Percentiles rank a stretch among this genome's conserved stretches.
Conservation (phyloP, 2,329 filamentous ascomycete species). For the Neonectria faginata region DNA sequence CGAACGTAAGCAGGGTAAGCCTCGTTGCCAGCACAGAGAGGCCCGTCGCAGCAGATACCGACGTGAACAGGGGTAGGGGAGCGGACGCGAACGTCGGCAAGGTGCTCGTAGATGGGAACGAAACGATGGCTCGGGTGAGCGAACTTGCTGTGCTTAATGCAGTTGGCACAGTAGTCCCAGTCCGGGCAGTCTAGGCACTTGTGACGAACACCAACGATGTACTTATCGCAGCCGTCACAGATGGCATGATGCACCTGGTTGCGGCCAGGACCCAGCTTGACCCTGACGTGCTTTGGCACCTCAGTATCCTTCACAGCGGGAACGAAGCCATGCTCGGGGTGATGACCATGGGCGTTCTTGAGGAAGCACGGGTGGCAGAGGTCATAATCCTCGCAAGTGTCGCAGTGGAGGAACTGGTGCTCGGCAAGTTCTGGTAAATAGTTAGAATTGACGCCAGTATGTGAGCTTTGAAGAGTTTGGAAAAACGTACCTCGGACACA, state of each 20-base stretch:
- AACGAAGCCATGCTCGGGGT: constrained; percentile 85
- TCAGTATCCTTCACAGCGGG: constrained; percentile 73
- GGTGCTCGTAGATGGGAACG: constrained; percentile 83
- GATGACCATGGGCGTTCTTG: constrained; percentile 84
- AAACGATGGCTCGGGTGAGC: constrained; percentile 90
- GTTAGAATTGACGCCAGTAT: constrained; percentile 25
- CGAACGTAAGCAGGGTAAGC: constrained; percentile 77
- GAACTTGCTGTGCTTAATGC: constrained; percentile 73
- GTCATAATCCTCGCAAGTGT: constrained; percentile 88
- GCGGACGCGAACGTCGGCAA: constrained; percentile 50
- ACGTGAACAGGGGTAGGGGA: constrained; percentile 67
- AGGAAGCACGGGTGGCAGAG: constrained; percentile 87
- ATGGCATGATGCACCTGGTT: constrained; percentile 87
- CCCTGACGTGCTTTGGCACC: constrained; percentile 70
- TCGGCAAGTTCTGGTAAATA: constrained; percentile 73
- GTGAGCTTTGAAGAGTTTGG: background rate
- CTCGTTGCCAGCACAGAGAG: constrained; percentile 75
- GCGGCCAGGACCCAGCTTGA: constrained; percentile 81
- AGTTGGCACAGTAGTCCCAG: constrained; percentile 92
- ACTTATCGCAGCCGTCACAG: constrained; percentile 93
- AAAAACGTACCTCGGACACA: constrained; percentile 60
- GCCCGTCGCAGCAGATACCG: constrained; percentile 95
- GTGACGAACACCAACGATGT: constrained; percentile 89
- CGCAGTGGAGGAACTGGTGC: constrained; percentile 86
- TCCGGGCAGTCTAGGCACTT: constrained; percentile 98